Evolutionary conservation across 192 early-diverging fungal species (phyloP), one percentile per base, ranked within the genome.

Genomic region (Rhizophagus prolifer): DNA sequence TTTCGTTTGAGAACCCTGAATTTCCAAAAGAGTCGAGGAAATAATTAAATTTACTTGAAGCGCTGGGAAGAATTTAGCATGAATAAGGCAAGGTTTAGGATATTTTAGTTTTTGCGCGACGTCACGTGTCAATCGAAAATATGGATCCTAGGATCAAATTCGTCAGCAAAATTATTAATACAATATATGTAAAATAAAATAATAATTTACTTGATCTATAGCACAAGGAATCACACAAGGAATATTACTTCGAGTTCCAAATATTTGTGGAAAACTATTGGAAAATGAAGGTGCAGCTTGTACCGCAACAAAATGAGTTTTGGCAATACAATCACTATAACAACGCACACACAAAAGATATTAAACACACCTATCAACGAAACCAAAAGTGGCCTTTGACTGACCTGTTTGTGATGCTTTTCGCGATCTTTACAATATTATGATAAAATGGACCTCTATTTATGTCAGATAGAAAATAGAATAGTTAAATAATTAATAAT

Each of bases 181-280:
- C 4, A 0, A 28, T 54, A 7, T 54, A 0, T 54, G 6, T 38
- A 38, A 38, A 54, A 54, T 54, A 54, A 19, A 63, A 3, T 21
- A 16, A 25, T n/a, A 8, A 44, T 16, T 68, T 71, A 78, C 82
- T 41, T 99, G 97, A 82, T 99, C 97, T 81, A 99, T 97, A 60
- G 95, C 96, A 79, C 96, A 98, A 28, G 97, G 97, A 77, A 99
- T 98, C 85, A 99, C 85, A 81, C 94, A 96, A 6, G 97, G 96
- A 76, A 98, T 91, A 78, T 99, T 95, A 58, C 82, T 88, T 78
- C 93, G 93, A 25, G 79, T 79, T 34, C 97, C 97, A 86, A 98
- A 99, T 70, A 99, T 99, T 65, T 92, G 88, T 19, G 96, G 96
- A 88, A 99, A 99, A 6, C 92, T 86, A 83, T 95, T 97, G 78